Evolutionary conservation across 768 basidiomycete genomes (phyloP).

Genomic region (Suillus subalutaceus): DNA sequence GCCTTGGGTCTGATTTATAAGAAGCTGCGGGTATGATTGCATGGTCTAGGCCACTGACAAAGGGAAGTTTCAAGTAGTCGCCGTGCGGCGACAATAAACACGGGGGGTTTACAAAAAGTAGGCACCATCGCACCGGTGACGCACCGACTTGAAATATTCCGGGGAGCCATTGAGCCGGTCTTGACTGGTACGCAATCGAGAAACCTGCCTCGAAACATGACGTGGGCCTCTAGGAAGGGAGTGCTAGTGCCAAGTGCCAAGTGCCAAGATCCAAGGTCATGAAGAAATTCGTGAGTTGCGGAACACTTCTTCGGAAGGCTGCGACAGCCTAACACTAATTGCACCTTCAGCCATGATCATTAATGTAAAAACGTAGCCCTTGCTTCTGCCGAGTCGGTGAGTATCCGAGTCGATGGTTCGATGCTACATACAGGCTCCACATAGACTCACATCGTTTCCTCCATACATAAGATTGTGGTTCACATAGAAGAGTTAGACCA

Average conservation of each 20-base stretch:
- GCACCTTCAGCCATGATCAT: background rate
- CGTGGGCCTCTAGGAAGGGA: background rate
- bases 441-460: too few species aligned
- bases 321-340: background rate
- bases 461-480: background rate
- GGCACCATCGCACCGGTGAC: background rate
- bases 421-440: background rate
- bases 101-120: background rate
- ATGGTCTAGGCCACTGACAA: background rate
- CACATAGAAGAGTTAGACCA: constrained; percentile 15
- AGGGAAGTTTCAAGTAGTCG: too few species aligned
- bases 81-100: background rate
- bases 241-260: background rate
- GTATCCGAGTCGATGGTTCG: background rate
- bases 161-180: background rate
- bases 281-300: background rate
- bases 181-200: background rate
- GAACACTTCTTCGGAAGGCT: background rate
- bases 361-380: background rate
- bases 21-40: background rate
- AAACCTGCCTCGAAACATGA: background rate
- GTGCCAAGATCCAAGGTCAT: background rate
- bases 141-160: background rate
- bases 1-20: background rate
- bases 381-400: background rate